Conservation (phyloP, 176 grass and related monocot genomes). For the Echinochloa phyllopogon region DNA sequence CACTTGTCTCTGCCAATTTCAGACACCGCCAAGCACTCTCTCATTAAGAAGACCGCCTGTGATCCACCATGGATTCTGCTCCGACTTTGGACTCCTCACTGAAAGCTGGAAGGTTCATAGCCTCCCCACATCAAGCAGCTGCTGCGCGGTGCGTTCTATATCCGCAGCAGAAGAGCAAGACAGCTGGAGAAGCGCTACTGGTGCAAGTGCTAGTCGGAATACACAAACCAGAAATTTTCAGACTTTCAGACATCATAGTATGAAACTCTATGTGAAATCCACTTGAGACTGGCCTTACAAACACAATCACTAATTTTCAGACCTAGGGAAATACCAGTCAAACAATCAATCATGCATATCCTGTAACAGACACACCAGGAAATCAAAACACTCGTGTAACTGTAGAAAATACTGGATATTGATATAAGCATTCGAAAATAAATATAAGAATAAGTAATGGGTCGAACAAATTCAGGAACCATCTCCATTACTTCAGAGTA, state of each 20-base stretch:
- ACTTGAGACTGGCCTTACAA: background rate
- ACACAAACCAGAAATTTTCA: background rate
- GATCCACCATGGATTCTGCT: slow-evolving; percentile 11
- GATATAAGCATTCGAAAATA: background rate
- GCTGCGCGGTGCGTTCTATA: background rate
- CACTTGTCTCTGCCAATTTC: slow-evolving; percentile 1
- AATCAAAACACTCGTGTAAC: background rate
- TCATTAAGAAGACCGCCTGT: slow-evolving; percentile 14
- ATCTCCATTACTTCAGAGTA: background rate
- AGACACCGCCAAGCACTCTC: slow-evolving; percentile 31
- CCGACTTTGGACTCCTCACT: slow-evolving; percentile 3
- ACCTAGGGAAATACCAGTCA: background rate
- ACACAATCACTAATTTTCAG: background rate
- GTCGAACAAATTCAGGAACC: background rate
- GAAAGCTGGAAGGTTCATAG: slow-evolving; percentile 10
- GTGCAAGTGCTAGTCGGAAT: background rate
- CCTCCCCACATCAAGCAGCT: slow-evolving; percentile 12
- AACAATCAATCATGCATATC: background rate
- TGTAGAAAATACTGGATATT: background rate
- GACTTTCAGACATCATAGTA: background rate
- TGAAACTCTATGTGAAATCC: too few species aligned
- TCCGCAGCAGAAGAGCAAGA: background rate
- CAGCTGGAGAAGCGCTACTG: background rate
- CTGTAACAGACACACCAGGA: background rate
- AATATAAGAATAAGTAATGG: background rate